These are phyloP conservation scores for Dalbergia cochinchinensis DNA, from an alignment of 306 rosid species.

Conservation along the genomic window DNA sequence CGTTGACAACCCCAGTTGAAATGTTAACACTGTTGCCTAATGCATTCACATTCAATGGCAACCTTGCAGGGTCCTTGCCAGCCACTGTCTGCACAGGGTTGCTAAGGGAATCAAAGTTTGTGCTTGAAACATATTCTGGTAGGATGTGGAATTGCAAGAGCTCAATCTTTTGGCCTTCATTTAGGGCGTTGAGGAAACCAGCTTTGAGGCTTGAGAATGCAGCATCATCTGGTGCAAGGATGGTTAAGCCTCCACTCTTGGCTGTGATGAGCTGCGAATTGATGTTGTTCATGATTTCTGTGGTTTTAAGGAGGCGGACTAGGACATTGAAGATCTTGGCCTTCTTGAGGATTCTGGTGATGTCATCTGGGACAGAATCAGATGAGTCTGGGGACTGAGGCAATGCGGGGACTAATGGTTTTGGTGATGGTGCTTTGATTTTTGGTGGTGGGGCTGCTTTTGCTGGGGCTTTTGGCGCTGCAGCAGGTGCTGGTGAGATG, in stretches of 20 bases:
- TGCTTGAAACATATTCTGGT: constrained; percentile 38
- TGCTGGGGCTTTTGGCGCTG: constrained; percentile 47
- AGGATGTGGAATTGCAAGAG: constrained; percentile 48
- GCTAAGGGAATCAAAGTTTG: constrained; percentile 43
- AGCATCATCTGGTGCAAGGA: constrained; percentile 46
- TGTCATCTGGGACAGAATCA: constrained; percentile 45
- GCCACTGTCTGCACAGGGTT: constrained; percentile 52
- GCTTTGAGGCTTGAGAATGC: constrained; percentile 45
- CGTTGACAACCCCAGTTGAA: constrained; percentile 69
- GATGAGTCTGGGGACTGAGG: constrained; percentile 45
- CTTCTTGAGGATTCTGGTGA: constrained; percentile 50
- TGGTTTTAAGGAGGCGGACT: constrained; percentile 51
- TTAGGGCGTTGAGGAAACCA: constrained; percentile 43
- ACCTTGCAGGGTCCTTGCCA: constrained; percentile 26
- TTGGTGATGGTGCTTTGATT: constrained; percentile 26
- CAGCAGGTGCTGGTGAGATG: constrained; percentile 45
- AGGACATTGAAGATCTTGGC: constrained; percentile 48
- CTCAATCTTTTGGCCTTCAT: constrained; percentile 41
- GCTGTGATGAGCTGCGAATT: constrained; percentile 57
- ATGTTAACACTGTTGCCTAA: constrained; percentile 62
- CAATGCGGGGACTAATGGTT: constrained; percentile 47
- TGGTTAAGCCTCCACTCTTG: constrained; percentile 47
- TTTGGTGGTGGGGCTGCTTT: constrained; percentile 21
- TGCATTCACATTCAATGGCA: constrained; percentile 58
- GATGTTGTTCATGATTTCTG: constrained; percentile 53